phyloP scores from a whole-genome alignment of 208 protist genomes.

The Porcisia hertigi region DNA sequence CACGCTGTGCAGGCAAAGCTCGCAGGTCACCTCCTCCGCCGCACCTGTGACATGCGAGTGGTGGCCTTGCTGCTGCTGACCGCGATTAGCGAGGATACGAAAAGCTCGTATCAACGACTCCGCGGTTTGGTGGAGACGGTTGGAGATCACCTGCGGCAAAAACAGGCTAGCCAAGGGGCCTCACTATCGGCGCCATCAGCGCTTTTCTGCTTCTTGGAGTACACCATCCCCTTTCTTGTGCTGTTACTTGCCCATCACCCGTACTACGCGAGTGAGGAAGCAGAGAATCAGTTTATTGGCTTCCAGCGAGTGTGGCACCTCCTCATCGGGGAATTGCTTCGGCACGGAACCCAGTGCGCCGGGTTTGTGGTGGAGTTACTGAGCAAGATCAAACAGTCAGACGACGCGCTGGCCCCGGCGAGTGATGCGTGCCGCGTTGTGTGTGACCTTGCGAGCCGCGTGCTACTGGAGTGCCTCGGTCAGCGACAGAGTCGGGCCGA shows the following conservation, averaged over 20 bases:
- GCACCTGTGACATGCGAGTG: slow-evolving; percentile 66
- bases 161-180: slow-evolving; percentile 37
- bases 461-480: slow-evolving; percentile 67
- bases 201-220: slow-evolving; percentile 75
- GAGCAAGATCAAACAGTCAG: slow-evolving; percentile 65
- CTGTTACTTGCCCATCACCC: slow-evolving; percentile 81
- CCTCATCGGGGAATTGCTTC: slow-evolving; percentile 81
- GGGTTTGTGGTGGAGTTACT: slow-evolving; percentile 79
- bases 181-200: slow-evolving; percentile 55
- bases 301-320: slow-evolving; percentile 86
- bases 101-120: slow-evolving; percentile 53
- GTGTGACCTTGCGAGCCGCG: slow-evolving; percentile 68
- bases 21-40: slow-evolving; percentile 28
- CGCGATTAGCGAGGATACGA: slow-evolving; percentile 63
- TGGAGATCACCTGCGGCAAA: slow-evolving; percentile 51
- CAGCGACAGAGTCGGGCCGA: slow-evolving; percentile 58
- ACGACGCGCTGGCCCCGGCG: slow-evolving; percentile 62
- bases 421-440: slow-evolving; percentile 56
- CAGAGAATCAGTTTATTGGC: slow-evolving; percentile 44
- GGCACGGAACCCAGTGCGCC: slow-evolving; percentile 61
- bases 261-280: slow-evolving; percentile 59
- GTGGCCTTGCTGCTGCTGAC: slow-evolving; percentile 72
- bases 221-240: slow-evolving; percentile 77
- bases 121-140: slow-evolving; percentile 42
- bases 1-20: slow-evolving; percentile 61